Evolutionary conservation across 202 grass and related monocot genomes (phyloP).

Genomic region (Sporobolus alterniflorus): DNA sequence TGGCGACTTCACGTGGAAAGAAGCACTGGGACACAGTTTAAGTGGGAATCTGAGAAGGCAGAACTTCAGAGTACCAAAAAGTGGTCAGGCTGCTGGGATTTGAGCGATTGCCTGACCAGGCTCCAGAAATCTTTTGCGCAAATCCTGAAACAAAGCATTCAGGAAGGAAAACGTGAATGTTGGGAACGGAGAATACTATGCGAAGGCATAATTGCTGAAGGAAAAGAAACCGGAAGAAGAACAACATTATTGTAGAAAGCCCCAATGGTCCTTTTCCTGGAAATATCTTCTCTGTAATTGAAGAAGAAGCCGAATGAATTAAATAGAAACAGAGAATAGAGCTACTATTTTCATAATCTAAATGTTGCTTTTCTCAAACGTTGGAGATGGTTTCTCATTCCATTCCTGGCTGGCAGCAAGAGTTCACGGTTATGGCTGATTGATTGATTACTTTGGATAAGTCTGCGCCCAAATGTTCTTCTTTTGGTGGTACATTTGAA

Average conservation of each 20-base stretch:
- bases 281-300: conserved; percentile 76
- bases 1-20: conserved; percentile 81
- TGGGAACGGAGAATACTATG: not conserved
- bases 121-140: conserved; percentile 59
- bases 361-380: not conserved
- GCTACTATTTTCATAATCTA: not conserved
- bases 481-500: too few species aligned
- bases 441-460: conserved; percentile 9
- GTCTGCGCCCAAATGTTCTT: not conserved
- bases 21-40: conserved; percentile 59
- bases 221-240: conserved; percentile 68
- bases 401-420: conserved; percentile 1
- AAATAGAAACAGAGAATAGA: conserved; percentile 12
- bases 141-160: conserved; percentile 45
- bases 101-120: conserved; percentile 58
- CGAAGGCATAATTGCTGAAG: not conserved
- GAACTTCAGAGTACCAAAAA: not conserved
- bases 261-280: conserved; percentile 59
- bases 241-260: conserved; percentile 78
- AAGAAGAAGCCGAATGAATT: conserved; percentile 4
- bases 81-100: not conserved
- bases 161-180: conserved; percentile 11
- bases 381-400: not conserved
- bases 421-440: not conserved
- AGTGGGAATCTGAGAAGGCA: conserved; percentile 50